Base-by-base conservation (phyloP, 768 basidiomycete genomes). In the Mycena sanguinolenta region DNA sequence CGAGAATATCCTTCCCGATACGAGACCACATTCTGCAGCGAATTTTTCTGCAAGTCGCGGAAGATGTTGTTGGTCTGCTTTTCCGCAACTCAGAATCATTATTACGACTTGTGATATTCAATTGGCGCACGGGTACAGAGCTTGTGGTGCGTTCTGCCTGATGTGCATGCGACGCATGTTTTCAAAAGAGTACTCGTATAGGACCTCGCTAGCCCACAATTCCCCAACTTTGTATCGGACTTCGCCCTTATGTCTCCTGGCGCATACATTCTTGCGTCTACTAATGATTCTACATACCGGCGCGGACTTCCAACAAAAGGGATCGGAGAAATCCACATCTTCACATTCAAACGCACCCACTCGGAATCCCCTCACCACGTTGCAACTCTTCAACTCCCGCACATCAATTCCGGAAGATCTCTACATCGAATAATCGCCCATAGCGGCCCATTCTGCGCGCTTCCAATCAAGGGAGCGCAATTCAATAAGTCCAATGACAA, bases 371-470 rank as follows among this genome's bases (percentile, higher is more conserved):
- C 58, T 7, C 12, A 0, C 23, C 65, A 27, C 30, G 25, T 32
- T 8, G 65, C 30, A 23, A 38, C 49, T 14, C 58, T 67, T 4
- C 50, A 44, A 28, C 50, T 67, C 38, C 65, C 65, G 14, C 13
- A 27, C 8, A 9, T 50, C 10, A 17, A 25, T 13, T 19, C 49
- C 49, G 46, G 14, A n/a, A 38, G 27, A 23, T n/a, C 1, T 14
- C 17, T 50, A 32, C 10, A 14, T 36, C 53, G 21, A 17, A 34
- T 59, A 23, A 57, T 39, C 21, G 62, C 52, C 13, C 72, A 73
- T 39, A 70, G 72, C 52, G 64, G 67, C 17, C 55, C 68, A 1
- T 66, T 63, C 39, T 57, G 67, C 34, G 67, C 72, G 9, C 9
- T n/a, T 3, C 60, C 65, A 2, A 21, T 55, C 21, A 14, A 50